These are phyloP conservation scores for Biscogniauxia marginata DNA, from an alignment of 2,329 filamentous ascomycete genomes.

Conservation along the genomic window DNA sequence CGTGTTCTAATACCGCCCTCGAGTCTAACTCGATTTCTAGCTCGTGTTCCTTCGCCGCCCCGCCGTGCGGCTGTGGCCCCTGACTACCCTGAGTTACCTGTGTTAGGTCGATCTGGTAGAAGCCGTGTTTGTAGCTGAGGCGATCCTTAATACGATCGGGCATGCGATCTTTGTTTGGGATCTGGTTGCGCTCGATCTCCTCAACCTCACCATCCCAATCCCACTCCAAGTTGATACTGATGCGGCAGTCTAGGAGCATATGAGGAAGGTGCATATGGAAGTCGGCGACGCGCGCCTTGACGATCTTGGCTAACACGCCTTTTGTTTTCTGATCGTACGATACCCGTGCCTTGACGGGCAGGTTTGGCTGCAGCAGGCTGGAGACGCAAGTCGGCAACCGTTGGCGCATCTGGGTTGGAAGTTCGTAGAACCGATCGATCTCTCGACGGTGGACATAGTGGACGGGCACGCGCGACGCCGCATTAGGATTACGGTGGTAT, in stretches of 20 bases:
- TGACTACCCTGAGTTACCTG: constrained; percentile 65
- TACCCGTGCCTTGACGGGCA: constrained; percentile 65
- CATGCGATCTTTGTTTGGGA: constrained; percentile 38
- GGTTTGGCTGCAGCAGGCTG: constrained; percentile 56
- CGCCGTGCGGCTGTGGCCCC: constrained; percentile 38
- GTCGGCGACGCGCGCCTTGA: constrained; percentile 87
- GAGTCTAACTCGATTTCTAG: constrained; percentile 76
- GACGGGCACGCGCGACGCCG: constrained; percentile 57
- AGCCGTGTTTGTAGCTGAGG: constrained; percentile 83
- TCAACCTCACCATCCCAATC: constrained; percentile 70
- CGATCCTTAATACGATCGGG: constrained; percentile 81
- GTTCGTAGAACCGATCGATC: constrained; percentile 78
- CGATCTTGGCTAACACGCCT: constrained; percentile 74
- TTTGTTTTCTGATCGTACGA: constrained; percentile 73
- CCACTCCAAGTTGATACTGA: constrained; percentile 95
- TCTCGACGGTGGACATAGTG: constrained; percentile 81
- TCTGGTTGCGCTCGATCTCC: constrained; percentile 46
- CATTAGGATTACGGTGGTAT: constrained; percentile 51
- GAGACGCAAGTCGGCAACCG: constrained; percentile 65
- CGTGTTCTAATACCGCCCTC: constrained; percentile 63
- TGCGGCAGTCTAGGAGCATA: constrained; percentile 80
- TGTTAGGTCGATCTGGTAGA: constrained; percentile 88
- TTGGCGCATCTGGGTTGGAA: constrained; percentile 58
- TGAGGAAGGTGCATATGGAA: constrained; percentile 82
- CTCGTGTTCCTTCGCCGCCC: constrained; percentile 68